Evolutionary conservation across 2,329 filamentous ascomycete genomes (phyloP).

Genomic region (Colletotrichum neosansevieriae): DNA sequence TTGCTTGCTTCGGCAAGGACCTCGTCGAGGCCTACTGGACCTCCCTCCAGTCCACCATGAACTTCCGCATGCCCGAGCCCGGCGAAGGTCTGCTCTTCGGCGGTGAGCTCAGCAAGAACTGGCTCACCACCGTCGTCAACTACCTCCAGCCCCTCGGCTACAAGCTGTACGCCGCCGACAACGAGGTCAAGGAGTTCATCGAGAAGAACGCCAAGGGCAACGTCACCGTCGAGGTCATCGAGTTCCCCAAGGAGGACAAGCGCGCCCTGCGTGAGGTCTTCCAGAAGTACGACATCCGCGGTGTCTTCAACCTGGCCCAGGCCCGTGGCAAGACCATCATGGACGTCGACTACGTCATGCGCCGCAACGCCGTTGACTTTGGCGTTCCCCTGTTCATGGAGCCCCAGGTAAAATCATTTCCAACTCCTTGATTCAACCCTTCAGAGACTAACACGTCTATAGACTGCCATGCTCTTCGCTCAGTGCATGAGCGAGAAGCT

Average conservation of each 20-base stretch:
- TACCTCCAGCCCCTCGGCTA: slow-evolving; percentile 91
- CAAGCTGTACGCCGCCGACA: slow-evolving; percentile 90
- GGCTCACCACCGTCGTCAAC: slow-evolving; percentile 84
- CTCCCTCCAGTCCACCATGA: slow-evolving; percentile 96
- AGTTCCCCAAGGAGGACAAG: slow-evolving; percentile 98
- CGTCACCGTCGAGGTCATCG: slow-evolving; percentile 86
- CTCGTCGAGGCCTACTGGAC: slow-evolving; percentile 98
- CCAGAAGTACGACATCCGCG: slow-evolving; percentile 94
- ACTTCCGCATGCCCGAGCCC: slow-evolving; percentile 95
- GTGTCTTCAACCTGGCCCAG: slow-evolving; percentile 94
- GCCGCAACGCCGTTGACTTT: slow-evolving; percentile 97
- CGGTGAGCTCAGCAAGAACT: slow-evolving; percentile 79
- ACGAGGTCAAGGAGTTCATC: slow-evolving; percentile 84
- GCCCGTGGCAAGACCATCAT: slow-evolving; percentile 83
- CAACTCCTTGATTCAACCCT: background rate
- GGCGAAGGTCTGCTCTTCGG: slow-evolving; percentile 96
- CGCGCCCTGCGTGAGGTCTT: slow-evolving; percentile 94
- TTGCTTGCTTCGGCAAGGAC: slow-evolving; percentile 98
- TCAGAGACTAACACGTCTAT: slow-evolving; percentile 47
- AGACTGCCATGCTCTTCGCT: slow-evolving; percentile 96
- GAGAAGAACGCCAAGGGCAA: slow-evolving; percentile 77
- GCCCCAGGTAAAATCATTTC: slow-evolving; percentile 76
- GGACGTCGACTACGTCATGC: slow-evolving; percentile 98
- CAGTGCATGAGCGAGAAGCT: slow-evolving; percentile 98
- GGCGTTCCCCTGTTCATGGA: slow-evolving; percentile 99